Evolutionary conservation across 2,329 filamentous ascomycete species (phyloP), one percentile per base, ranked within the genome.

Genomic region (Pezicula radicicola): DNA sequence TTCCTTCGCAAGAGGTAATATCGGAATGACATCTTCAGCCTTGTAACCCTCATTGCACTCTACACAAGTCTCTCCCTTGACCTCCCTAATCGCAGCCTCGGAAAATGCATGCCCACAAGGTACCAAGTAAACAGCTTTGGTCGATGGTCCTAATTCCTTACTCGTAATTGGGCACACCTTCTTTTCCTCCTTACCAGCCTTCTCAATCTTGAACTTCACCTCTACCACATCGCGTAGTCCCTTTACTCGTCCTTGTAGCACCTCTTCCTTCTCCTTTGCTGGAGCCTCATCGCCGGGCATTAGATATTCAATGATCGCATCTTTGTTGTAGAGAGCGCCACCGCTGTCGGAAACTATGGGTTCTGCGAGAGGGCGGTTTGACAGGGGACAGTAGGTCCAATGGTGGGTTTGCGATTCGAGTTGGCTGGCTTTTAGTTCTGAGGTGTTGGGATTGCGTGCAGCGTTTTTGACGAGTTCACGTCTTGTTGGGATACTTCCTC

Each of bases 81-180:
- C 83, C 70, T 94, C 89, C 60, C 86, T 88, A 59, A 97, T 85
- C 7, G 91, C 91, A 49, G 85, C 84, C 55, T 95, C 91, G 1
- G 90, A 87, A 70, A 97, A 97, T 1, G 90, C 92, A 74, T 99
- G 95, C 0, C 94, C 95, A 64, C 94, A 99, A 0, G 94, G 94
- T 4, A 97, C 89, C 3, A 99, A 64, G 63, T 97, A 99, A 1
- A 96, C 90, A 1, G 91, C 80, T 69, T 87, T 93, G 15, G 87
- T 85, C 5, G 78, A 78, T 0, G 91, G 85, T 0, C 94, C 94
- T 21, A 99, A 72, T 67, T 88, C 85, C 67, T 95, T 96, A 63
- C 88, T 83, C 2, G 92, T 96, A 50, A 97, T 81, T 0, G 93
- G 92, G 65, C 94, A 99, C 27, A 90, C 81, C 80, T 87, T 92